Evolutionary conservation across 2,329 filamentous ascomycete species (phyloP).

Genomic region (Didymella glomerata): DNA sequence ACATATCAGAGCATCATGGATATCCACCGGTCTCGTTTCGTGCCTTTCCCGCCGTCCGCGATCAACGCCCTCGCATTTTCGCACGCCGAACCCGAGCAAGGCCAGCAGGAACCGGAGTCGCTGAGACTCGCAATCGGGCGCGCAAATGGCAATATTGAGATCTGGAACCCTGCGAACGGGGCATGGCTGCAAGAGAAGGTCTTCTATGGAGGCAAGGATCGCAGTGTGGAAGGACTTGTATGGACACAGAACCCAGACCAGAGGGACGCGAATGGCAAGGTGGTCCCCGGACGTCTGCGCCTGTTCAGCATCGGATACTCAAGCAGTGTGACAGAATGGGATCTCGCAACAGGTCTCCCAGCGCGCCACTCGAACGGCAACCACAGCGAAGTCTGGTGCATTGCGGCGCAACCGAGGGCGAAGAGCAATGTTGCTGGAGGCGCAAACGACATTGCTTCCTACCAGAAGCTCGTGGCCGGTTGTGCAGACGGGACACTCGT

Average conservation of each 20-base stretch:
- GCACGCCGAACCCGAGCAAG: conserved; percentile 61
- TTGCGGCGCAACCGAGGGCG: conserved; percentile 80
- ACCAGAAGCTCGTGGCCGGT: conserved; percentile 78
- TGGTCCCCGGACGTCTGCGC: conserved; percentile 75
- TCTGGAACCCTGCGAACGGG: conserved; percentile 89
- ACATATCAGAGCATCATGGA: conserved; percentile 70
- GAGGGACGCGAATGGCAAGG: conserved; percentile 65
- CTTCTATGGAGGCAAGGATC: conserved; percentile 81
- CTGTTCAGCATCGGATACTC: conserved; percentile 98
- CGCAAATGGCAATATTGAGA: conserved; percentile 94
- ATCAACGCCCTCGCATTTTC: conserved; percentile 97
- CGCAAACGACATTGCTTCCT: conserved; percentile 35
- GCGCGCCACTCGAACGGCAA: conserved; percentile 87
- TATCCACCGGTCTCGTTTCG: conserved; percentile 95
- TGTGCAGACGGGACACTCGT: conserved; percentile 92
- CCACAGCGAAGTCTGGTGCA: conserved; percentile 96
- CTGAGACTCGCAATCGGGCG: conserved; percentile 87
- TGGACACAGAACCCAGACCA: conserved; percentile 91
- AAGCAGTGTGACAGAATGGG: conserved; percentile 92
- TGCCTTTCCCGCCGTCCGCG: conserved; percentile 87
- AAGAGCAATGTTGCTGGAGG: conserved; percentile 40
- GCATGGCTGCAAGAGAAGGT: conserved; percentile 90
- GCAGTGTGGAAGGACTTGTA: conserved; percentile 87
- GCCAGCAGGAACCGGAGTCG: conserved; percentile 60
- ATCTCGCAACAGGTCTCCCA: conserved; percentile 79